Conservation (phyloP, 768 basidiomycete genomes). For the Rhodotorula taiwanensis region DNA sequence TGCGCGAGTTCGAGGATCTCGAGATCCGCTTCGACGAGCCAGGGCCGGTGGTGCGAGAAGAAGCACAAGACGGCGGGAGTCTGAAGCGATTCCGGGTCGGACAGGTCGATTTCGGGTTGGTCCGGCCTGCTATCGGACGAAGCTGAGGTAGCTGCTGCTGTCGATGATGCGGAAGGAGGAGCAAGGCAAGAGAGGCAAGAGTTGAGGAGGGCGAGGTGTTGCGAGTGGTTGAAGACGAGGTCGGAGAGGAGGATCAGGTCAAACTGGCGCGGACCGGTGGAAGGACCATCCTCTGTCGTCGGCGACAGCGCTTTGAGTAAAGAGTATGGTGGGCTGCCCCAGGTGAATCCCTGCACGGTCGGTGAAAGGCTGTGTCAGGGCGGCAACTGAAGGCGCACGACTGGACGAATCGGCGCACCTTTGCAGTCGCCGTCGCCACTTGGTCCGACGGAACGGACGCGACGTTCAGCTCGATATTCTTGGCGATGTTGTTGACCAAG, state of each 20-base stretch:
- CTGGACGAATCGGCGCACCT: conserved; percentile 33
- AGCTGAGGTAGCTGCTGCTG: not conserved
- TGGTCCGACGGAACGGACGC: not conserved
- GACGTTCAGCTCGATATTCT: conserved; percentile 63
- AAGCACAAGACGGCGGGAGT: conserved; percentile 35
- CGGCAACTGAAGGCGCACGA: too few relatives aligned
- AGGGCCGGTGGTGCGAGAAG: conserved; percentile 39
- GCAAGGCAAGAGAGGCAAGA: conserved; percentile 52
- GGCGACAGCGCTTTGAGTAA: conserved; percentile 47
- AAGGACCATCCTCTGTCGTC: too few relatives aligned
- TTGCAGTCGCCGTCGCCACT: conserved; percentile 14
- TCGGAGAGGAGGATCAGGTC: conserved; percentile 84
- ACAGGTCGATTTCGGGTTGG: conserved; percentile 13
- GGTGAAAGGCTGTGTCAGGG: not conserved
- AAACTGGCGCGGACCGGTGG: conserved; percentile 48
- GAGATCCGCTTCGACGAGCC: conserved; percentile 33
- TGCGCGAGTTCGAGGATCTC: conserved; percentile 22
- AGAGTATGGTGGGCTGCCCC: conserved; percentile 58
- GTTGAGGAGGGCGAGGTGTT: conserved; percentile 75
- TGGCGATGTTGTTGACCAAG: conserved; percentile 65
- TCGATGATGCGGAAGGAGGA: not conserved
- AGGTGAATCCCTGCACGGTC: conserved; percentile 62
- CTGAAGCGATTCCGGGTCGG: not conserved
- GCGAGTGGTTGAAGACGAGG: conserved; percentile 53
- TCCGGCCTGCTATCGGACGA: not conserved